Conservation (phyloP, 192 early-diverging fungal genomes). For the Coemansia sp. region DNA sequence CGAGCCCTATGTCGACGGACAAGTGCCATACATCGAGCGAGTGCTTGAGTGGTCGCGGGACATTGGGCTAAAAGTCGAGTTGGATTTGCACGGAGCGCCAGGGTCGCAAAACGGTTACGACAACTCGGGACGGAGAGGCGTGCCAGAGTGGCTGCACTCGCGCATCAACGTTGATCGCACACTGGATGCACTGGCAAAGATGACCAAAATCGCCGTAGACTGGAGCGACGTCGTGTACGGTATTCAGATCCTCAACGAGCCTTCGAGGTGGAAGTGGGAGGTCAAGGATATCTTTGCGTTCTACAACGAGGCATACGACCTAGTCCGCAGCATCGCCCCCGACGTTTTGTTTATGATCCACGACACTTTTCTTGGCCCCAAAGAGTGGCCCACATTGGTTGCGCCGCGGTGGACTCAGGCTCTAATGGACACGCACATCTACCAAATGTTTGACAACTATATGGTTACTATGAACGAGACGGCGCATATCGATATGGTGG, state of each 20-base stretch:
- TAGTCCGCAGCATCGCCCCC: slow-evolving; percentile 31
- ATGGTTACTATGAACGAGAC: slow-evolving; percentile 39
- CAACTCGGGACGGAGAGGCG: slow-evolving; percentile 58
- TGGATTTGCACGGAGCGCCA: slow-evolving; percentile 62
- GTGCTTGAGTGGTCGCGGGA: slow-evolving; percentile 58
- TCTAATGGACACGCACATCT: slow-evolving; percentile 58
- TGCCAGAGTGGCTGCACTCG: slow-evolving; percentile 52
- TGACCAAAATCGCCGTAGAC: slow-evolving; percentile 60
- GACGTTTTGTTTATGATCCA: slow-evolving; percentile 52
- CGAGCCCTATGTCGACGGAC: slow-evolving; percentile 58
- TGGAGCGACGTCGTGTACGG: slow-evolving; percentile 48
- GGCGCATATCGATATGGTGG: slow-evolving; percentile 46
- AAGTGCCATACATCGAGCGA: slow-evolving; percentile 58
- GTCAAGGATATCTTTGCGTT: slow-evolving; percentile 42
- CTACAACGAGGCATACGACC: slow-evolving; percentile 55
- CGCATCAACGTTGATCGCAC: slow-evolving; percentile 60
- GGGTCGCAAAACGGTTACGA: slow-evolving; percentile 67
- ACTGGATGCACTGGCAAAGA: slow-evolving; percentile 53
- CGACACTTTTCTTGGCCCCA: slow-evolving; percentile 53
- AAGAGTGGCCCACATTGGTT: slow-evolving; percentile 42
- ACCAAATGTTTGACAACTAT: slow-evolving; percentile 58
- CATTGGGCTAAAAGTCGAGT: slow-evolving; percentile 56
- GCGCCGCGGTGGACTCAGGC: slow-evolving; percentile 49
- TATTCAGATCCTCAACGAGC: slow-evolving; percentile 56
- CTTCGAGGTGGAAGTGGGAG: slow-evolving; percentile 49